These are phyloP conservation scores for Endocalyx cinctus DNA, from an alignment of 2,329 filamentous ascomycete species.

Conservation along the genomic window DNA sequence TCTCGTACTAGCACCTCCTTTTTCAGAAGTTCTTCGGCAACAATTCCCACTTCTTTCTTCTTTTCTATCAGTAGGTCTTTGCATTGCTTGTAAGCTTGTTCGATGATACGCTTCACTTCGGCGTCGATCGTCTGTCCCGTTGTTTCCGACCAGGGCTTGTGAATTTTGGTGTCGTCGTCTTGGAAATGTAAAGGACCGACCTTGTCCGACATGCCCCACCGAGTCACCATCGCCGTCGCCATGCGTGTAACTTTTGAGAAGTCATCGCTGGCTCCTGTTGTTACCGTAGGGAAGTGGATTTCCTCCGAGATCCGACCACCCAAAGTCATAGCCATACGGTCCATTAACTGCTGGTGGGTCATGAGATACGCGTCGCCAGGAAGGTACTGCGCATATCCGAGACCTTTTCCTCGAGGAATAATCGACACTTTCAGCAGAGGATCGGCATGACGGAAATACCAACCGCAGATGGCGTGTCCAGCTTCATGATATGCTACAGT, in stretches of 20 bases:
- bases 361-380: slow-evolving; percentile 93
- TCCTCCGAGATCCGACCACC: slow-evolving; percentile 94
- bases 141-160: slow-evolving; percentile 94
- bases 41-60: slow-evolving; percentile 81
- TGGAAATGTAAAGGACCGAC: slow-evolving; percentile 91
- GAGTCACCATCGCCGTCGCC: slow-evolving; percentile 98
- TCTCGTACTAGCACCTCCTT: slow-evolving; percentile 92
- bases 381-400: slow-evolving; percentile 97
- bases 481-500: slow-evolving; percentile 98
- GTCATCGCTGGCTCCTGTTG: slow-evolving; percentile 89
- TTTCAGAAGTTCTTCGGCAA: slow-evolving; percentile 86
- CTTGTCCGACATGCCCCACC: slow-evolving; percentile 96
- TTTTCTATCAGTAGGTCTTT: slow-evolving; percentile 75
- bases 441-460: slow-evolving; percentile 96
- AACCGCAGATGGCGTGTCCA: slow-evolving; percentile 95
- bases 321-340: slow-evolving; percentile 99
- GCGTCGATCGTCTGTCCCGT: slow-evolving; percentile 88
- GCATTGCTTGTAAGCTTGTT: slow-evolving; percentile 90
- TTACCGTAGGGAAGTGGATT: slow-evolving; percentile 93
- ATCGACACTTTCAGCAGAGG: slow-evolving; percentile 97
- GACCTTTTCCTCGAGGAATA: slow-evolving; percentile 88
- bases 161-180: slow-evolving; percentile 72
- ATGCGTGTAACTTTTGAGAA: slow-evolving; percentile 98
- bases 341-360: slow-evolving; percentile 94
- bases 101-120: slow-evolving; percentile 87